Evolutionary conservation across 495 filamentous ascomycete species (phyloP).

Genomic region (Penicillium roqueforti): DNA sequence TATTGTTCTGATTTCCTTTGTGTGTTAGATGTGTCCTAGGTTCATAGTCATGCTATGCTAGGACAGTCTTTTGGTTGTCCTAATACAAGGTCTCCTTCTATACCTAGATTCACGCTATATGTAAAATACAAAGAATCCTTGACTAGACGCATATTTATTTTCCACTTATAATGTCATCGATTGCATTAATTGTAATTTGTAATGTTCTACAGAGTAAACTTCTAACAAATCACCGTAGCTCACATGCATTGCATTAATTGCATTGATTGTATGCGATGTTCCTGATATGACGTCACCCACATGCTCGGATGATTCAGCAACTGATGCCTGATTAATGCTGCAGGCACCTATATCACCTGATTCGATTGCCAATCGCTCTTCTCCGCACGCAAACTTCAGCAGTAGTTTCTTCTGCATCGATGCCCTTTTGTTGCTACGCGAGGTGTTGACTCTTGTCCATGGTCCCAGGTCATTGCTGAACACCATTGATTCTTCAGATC

Average conservation of each 20-base stretch:
- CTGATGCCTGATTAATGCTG: slow-evolving; percentile 12
- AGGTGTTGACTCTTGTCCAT: slow-evolving; percentile 3
- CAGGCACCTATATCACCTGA: slow-evolving; percentile 34
- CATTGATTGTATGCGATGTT: not conserved
- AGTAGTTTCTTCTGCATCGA: slow-evolving; percentile 8
- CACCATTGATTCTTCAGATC: slow-evolving; percentile 12
- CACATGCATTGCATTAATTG: not conserved
- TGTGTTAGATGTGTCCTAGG: slow-evolving; percentile 31
- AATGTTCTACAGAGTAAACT: too few species aligned
- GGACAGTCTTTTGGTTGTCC: slow-evolving; percentile 4
- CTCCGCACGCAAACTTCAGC: slow-evolving; percentile 32
- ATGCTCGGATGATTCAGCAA: slow-evolving; percentile 21
- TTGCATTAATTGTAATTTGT: too few species aligned
- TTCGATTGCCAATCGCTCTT: slow-evolving; percentile 17
- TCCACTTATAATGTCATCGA: too few species aligned
- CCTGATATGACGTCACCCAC: slow-evolving; percentile 19
- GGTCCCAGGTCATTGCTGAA: slow-evolving; percentile 1
- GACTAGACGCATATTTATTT: not conserved
- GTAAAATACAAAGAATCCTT: slow-evolving; percentile 32
- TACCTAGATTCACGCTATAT: slow-evolving; percentile 22
- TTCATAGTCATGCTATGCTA: slow-evolving; percentile 17
- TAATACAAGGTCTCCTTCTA: slow-evolving; percentile 8
- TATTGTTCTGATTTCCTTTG: slow-evolving; percentile 27
- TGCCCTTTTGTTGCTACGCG: slow-evolving; percentile 1
- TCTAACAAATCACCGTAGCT: not conserved